Conservation (phyloP, 2,329 filamentous ascomycete genomes). For the Venturia oleaginea region DNA sequence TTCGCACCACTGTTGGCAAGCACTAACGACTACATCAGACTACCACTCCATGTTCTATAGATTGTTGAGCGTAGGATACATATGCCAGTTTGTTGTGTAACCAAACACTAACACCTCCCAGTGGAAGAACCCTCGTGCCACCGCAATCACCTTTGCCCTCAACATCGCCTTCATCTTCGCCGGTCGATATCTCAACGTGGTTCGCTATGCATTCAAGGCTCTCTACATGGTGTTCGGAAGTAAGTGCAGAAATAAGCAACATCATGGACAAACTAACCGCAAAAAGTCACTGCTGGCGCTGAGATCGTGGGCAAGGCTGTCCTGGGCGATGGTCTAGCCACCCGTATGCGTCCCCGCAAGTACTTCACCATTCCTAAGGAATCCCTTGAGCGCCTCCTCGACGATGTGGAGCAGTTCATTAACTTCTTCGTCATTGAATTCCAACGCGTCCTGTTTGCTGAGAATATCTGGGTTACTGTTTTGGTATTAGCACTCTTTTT, state of each 20-base stretch:
- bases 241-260: slow-evolving; percentile 26
- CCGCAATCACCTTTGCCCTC: slow-evolving; percentile 49
- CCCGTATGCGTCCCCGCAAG: slow-evolving; percentile 52
- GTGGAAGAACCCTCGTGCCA: slow-evolving; percentile 59
- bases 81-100: slow-evolving; percentile 1
- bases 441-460: slow-evolving; percentile 56
- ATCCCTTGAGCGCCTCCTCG: slow-evolving; percentile 50
- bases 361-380: slow-evolving; percentile 60
- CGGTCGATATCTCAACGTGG: slow-evolving; percentile 52
- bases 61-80: slow-evolving; percentile 46
- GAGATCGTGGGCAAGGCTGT: slow-evolving; percentile 48
- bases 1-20: background rate
- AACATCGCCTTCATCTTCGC: slow-evolving; percentile 53
- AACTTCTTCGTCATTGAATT: slow-evolving; percentile 63
- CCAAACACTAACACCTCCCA: slow-evolving; percentile 20
- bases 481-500: slow-evolving; percentile 37
- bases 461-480: slow-evolving; percentile 53
- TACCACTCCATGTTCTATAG: slow-evolving; percentile 61
- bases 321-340: slow-evolving; percentile 49
- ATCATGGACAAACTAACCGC: slow-evolving; percentile 19
- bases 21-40: slow-evolving; percentile 31
- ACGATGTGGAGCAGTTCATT: slow-evolving; percentile 54
- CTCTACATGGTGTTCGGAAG: slow-evolving; percentile 50
- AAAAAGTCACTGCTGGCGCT: slow-evolving; percentile 44
- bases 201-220: slow-evolving; percentile 53